Percentiles rank a stretch among this genome's conserved stretches.
Conservation (phyloP, 768 basidiomycete species). For the Xanthoconium purpureum region DNA sequence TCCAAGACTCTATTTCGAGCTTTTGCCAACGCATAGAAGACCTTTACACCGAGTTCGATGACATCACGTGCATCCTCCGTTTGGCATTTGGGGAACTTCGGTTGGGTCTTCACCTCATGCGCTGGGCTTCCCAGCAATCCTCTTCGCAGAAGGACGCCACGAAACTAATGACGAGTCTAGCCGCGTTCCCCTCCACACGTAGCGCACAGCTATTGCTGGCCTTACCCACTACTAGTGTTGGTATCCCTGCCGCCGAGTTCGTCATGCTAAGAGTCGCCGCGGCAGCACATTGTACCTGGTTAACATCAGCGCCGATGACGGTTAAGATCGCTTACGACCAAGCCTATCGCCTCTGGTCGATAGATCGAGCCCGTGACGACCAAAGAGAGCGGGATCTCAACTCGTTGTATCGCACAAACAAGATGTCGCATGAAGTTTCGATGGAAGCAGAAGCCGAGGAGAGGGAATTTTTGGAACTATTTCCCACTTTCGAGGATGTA, state of each 20-base stretch:
- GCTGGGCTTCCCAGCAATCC: conserved; percentile 24
- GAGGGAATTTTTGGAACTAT: conserved; percentile 77
- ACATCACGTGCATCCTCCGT: conserved; percentile 66
- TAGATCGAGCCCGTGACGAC: conserved; percentile 69
- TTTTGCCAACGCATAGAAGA: conserved; percentile 70
- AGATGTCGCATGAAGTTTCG: conserved; percentile 48
- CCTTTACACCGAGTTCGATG: conserved; percentile 67
- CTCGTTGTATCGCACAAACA: conserved; percentile 73
- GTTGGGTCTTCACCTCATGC: conserved; percentile 65
- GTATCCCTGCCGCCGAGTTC: conserved; percentile 27
- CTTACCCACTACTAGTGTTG: conserved; percentile 9
- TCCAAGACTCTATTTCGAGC: conserved; percentile 76
- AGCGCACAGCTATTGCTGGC: conserved; percentile 39
- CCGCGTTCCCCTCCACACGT: conserved; percentile 52
- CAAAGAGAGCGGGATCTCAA: conserved; percentile 60
- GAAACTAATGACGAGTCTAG: conserved; percentile 35
- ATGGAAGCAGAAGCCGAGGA: conserved; percentile 78
- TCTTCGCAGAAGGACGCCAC: conserved; percentile 17
- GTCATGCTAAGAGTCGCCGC: conserved; percentile 47
- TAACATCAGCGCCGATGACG: not conserved
- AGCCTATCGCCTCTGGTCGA: conserved; percentile 76
- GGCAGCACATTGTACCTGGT: conserved; percentile 22
- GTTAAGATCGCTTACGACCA: conserved; percentile 64
- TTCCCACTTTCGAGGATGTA: conserved; percentile 77
- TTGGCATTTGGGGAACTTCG: conserved; percentile 63